Base-by-base conservation (phyloP, 192 early-diverging fungal species). In the Linnemannia zychae region DNA sequence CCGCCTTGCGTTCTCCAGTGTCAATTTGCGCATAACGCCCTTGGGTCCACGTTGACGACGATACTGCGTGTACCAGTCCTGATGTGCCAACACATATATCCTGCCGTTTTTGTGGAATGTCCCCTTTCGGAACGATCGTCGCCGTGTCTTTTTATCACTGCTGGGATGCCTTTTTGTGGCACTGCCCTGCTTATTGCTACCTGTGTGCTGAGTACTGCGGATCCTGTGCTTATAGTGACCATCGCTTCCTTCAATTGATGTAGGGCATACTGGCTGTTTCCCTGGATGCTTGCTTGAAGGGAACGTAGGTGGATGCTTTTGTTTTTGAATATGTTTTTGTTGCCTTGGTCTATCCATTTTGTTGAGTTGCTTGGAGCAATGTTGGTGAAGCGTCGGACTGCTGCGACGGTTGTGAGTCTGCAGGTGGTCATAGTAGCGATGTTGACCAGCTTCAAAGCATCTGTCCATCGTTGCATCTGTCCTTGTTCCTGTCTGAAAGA, bases 11-110 rank as follows among this genome's bases (percentile, higher is more conserved):
- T 60, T 80, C 37, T 74, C 72, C 37, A 80, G 49, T 6, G 38
- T 53, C 48, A 74, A 36, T 24, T 74, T 74, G 37, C 72, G 79
- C 50, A 80, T 57, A 0, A 69, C 72, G 4, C 22, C 65, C 9
- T 40, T 16, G 1, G 71, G 72, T 15, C 79, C 79, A 52, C 79
- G 79, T 7, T 74, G 63, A 11, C 34, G 79, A 13, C 72, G 60
- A 46, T 80, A 80, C 22, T 36, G 36, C 20, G 38, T 52, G 40
- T 80, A 80, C 79, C 72, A 74, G n/a, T 74, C 79, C 22, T 74
- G 63, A 53, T n/a, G 72, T 5, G 47, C 69, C 38, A 63, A 28
- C 24, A 74, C 52, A 12, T 80, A 80, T 11, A 80, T 66, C 79
- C 68, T 74, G 72, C 72, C 72, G 22, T 68, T 67, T 9, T 33